A percentile compares a stretch with the other conserved stretches of the same genome.
Evolutionary conservation across 2,329 filamentous ascomycete genomes (phyloP).

Genomic region (Cylindrodendrum hubeiense): DNA sequence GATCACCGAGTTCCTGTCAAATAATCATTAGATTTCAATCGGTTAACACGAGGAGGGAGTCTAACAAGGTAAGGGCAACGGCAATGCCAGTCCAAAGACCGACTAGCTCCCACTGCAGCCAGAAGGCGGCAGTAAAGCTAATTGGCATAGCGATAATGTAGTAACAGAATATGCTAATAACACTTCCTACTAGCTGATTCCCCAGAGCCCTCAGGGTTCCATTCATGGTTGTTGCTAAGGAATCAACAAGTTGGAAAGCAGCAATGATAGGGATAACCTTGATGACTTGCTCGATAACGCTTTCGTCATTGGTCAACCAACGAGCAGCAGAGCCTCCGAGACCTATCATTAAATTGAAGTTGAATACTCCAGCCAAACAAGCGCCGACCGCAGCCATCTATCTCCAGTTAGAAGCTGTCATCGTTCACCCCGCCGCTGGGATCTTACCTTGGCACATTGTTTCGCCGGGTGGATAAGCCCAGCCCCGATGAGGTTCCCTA

Average conservation of each 20-base stretch:
- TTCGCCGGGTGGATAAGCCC: constrained; percentile 83
- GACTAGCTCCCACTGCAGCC: background rate
- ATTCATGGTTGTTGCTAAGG: constrained; percentile 62
- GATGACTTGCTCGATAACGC: constrained; percentile 75
- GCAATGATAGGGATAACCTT: constrained; percentile 82
- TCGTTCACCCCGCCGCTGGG: background rate
- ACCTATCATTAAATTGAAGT: background rate
- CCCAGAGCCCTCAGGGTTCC: background rate
- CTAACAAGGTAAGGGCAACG: background rate
- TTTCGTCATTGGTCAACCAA: background rate
- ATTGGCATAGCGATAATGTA: background rate
- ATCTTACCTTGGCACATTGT: background rate
- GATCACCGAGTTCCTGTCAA: background rate
- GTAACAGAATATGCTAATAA: background rate
- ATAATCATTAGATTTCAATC: background rate
- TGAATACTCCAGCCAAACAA: background rate
- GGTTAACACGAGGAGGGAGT: no score
- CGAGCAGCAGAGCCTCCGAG: background rate
- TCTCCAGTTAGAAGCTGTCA: background rate
- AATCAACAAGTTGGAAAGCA: constrained; percentile 90
- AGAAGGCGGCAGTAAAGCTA: background rate
- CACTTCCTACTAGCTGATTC: background rate
- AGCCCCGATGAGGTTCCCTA: constrained; percentile 93
- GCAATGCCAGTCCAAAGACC: background rate
- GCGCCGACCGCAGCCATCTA: background rate